phyloP scores from a whole-genome alignment of 345 rosid species.

The Salix udensis region DNA sequence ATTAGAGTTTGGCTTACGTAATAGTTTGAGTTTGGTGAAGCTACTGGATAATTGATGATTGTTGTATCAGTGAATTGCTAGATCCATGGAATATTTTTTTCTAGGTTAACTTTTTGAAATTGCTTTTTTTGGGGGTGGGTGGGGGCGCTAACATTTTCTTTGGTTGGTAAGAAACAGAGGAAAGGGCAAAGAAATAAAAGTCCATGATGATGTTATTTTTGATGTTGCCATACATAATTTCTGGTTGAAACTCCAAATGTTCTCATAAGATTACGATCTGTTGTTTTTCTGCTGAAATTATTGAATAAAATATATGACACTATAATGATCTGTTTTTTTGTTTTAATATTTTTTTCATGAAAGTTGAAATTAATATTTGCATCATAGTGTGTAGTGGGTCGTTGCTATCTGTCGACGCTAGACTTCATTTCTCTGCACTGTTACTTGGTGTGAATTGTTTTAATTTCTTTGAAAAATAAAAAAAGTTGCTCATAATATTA shows the following conservation, averaged over 20 bases:
- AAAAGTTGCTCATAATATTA: not conserved
- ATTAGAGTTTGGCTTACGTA: not conserved
- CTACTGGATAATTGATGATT: not conserved
- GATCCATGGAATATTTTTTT: slow-evolving; percentile 12
- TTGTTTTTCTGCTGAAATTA: not conserved
- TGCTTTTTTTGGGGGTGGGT: not conserved
- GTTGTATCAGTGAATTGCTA: not conserved
- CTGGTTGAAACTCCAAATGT: not conserved
- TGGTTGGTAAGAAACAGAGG: slow-evolving; percentile 21
- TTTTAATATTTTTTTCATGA: not conserved
- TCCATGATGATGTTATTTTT: not conserved
- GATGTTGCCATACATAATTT: not conserved
- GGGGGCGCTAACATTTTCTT: slow-evolving; percentile 4
- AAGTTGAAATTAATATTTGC: not conserved
- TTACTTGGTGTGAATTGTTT: not conserved
- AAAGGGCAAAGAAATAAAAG: not conserved
- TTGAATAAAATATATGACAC: not conserved
- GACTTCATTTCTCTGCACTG: slow-evolving; percentile 7
- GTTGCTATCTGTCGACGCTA: slow-evolving; percentile 4
- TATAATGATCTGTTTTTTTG: not conserved
- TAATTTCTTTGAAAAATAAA: not conserved
- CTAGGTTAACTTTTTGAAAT: not conserved
- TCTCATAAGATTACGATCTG: not conserved
- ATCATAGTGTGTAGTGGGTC: not conserved
- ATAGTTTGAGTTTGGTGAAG: not conserved